Evolutionary conservation across 352 stramenopile genomes (phyloP).

Genomic region (Phytophthora multivora): DNA sequence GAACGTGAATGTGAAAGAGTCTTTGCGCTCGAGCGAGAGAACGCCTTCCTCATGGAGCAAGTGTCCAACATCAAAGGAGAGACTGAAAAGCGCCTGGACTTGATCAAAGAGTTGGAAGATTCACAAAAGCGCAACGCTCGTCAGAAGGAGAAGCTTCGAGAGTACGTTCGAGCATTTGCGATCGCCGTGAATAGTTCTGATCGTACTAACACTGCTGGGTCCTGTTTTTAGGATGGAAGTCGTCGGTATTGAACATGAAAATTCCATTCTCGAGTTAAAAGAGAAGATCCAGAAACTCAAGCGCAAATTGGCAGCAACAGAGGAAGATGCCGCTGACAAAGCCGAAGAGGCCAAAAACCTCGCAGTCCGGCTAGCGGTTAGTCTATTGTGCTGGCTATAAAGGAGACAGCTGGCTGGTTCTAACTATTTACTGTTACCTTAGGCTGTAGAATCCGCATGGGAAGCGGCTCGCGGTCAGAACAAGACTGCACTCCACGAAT

Average conservation of each 20-base stretch:
- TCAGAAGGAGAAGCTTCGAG: slow-evolving; percentile 74
- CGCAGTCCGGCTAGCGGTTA: slow-evolving; percentile 57
- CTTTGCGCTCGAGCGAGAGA: slow-evolving; percentile 67
- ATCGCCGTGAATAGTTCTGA: too few species aligned
- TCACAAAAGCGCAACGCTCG: slow-evolving; percentile 69
- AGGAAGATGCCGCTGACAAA: slow-evolving; percentile 57
- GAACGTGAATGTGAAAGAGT: slow-evolving; percentile 73
- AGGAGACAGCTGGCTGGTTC: too few species aligned
- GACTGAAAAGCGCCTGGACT: slow-evolving; percentile 73
- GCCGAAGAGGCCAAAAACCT: slow-evolving; percentile 79
- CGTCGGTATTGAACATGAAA: slow-evolving; percentile 73
- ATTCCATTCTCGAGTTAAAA: slow-evolving; percentile 73
- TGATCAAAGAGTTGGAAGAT: slow-evolving; percentile 72
- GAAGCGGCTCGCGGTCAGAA: slow-evolving; percentile 80
- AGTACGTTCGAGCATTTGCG: slow-evolving; percentile 32
- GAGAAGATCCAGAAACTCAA: slow-evolving; percentile 82
- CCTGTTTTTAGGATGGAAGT: slow-evolving; percentile 59
- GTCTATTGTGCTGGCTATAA: slow-evolving; percentile 6
- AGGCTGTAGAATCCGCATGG: slow-evolving; percentile 83
- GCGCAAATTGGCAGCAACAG: slow-evolving; percentile 49
- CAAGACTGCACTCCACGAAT: slow-evolving; percentile 72
- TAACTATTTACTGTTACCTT: too few species aligned
- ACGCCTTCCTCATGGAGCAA: slow-evolving; percentile 70
- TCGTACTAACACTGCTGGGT: background rate
- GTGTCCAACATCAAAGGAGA: slow-evolving; percentile 75